Base-by-base conservation (phyloP, 345 rosid genomes). In the Brassica incana region DNA sequence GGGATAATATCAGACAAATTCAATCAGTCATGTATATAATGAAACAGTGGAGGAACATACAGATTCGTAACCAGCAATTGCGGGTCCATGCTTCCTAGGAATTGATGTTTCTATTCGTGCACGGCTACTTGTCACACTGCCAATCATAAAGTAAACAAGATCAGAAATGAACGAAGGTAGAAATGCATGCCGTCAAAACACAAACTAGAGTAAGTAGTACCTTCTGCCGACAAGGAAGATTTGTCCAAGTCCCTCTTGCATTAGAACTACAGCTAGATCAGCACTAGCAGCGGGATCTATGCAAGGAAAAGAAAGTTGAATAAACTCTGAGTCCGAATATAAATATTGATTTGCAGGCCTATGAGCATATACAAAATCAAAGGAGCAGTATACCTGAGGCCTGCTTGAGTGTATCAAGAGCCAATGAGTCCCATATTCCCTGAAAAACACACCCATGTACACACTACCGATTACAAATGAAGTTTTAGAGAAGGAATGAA, bases 11-110 rank as follows among this genome's bases (percentile, higher is more conserved):
- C 36, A 35, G 7, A 61, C 0, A 12, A 35, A 1, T 25, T 33
- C 16, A 48, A 33, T 7, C 27, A 23, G 6, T 0, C 40, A 52
- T 59, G 20, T 60, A 52, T 10, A 67, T 23, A 60, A 33, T 8
- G 15, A 52, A 77, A 56, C 1, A 20, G 23, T 50, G 67, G 40
- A 73, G 74, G 66, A 73, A 77, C 84, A 67, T 82, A 82, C 84
- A 77, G 91, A 77, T 75, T 95, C 97, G 84, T 95, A 95, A 81
- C 99, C 97, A 69, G 97, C 99, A 83, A 95, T 86, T 1, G 99
- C 99, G 85, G 97, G 99, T 48, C 99, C 99, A 83, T 91, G 97
- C 83, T 95, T 95, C 83, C 97, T 92, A 84, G 99, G 99, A 82
- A 95, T 95, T n/a, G 94, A 87, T 76, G 94, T 90, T 83, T 95